Evolutionary conservation across 176 grass and related monocot species (phyloP).

Genomic region (Oryza coarctata): DNA sequence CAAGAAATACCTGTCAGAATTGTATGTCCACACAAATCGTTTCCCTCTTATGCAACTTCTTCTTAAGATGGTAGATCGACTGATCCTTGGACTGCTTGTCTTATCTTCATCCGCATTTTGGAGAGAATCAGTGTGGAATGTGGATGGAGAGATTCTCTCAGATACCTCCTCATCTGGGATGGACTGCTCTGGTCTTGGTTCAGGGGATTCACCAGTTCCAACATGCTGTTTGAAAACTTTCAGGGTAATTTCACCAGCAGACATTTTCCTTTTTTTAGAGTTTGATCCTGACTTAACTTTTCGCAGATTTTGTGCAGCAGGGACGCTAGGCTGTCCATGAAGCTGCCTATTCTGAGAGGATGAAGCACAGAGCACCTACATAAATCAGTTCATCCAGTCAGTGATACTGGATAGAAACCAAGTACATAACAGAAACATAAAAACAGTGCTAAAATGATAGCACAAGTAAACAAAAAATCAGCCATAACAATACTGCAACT

Average conservation of each 20-base stretch:
- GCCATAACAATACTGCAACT: slow-evolving; percentile 20
- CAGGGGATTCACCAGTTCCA: slow-evolving; percentile 16
- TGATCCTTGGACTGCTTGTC: slow-evolving; percentile 40
- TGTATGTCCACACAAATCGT: slow-evolving; percentile 76
- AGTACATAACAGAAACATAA: background rate
- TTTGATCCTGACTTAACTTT: slow-evolving; percentile 35
- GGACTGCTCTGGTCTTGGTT: slow-evolving; percentile 22
- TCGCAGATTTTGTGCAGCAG: slow-evolving; percentile 36
- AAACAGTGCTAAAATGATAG: background rate
- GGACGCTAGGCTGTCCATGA: slow-evolving; percentile 34
- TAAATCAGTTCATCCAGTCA: slow-evolving; percentile 19
- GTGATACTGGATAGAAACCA: slow-evolving; percentile 20
- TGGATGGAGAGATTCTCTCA: slow-evolving; percentile 26
- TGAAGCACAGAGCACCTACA: slow-evolving; percentile 79
- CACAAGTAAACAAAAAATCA: slow-evolving; percentile 26
- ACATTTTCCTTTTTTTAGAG: slow-evolving; percentile 64
- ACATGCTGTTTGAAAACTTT: slow-evolving; percentile 37
- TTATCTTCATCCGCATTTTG: slow-evolving; percentile 21
- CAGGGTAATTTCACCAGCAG: slow-evolving; percentile 27
- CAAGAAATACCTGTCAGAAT: slow-evolving; percentile 76
- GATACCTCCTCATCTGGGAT: slow-evolving; percentile 28
- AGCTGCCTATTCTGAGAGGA: slow-evolving; percentile 35
- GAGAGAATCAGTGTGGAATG: background rate
- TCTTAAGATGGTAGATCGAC: slow-evolving; percentile 43
- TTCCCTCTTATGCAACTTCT: slow-evolving; percentile 48